phyloP scores from a whole-genome alignment of 345 rosid genomes.

The Euclidium syriacum region DNA sequence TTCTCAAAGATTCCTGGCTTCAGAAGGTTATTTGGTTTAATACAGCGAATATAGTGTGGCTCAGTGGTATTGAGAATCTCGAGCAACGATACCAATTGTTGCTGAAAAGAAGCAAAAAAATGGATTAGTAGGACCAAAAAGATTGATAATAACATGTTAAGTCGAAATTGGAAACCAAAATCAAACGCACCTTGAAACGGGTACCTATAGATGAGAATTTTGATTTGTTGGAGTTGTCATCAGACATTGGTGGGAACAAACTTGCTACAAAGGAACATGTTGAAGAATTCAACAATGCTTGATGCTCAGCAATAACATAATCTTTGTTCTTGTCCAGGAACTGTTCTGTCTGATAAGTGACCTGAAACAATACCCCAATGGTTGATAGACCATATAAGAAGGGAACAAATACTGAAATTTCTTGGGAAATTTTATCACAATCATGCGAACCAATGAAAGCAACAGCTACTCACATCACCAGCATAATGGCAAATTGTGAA shows the following conservation, averaged over 20 bases:
- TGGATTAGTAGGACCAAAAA: slow-evolving; percentile 2
- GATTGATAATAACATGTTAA: not conserved
- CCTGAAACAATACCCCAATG: slow-evolving; percentile 50
- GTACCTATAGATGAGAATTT: slow-evolving; percentile 98
- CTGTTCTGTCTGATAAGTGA: slow-evolving; percentile 93
- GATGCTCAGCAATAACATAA: slow-evolving; percentile 98
- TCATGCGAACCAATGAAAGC: slow-evolving; percentile 19
- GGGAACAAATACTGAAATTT: slow-evolving; percentile 2
- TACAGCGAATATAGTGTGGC: slow-evolving; percentile 99
- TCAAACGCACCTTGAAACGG: slow-evolving; percentile 77
- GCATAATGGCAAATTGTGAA: slow-evolving; percentile 98
- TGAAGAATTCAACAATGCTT: slow-evolving; percentile 86
- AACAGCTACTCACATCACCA: slow-evolving; percentile 77
- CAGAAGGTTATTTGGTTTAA: slow-evolving; percentile 95
- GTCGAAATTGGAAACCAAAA: slow-evolving; percentile 1
- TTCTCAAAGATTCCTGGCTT: slow-evolving; percentile 96
- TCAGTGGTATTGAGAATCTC: slow-evolving; percentile 93
- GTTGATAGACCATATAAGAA: slow-evolving; percentile 12
- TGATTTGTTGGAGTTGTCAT: slow-evolving; percentile 82
- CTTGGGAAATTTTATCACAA: slow-evolving; percentile 4
- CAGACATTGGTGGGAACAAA: slow-evolving; percentile 73
- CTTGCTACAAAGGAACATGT: slow-evolving; percentile 79
- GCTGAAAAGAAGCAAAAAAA: slow-evolving; percentile 48
- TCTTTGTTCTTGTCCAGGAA: slow-evolving; percentile 99
- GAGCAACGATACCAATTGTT: slow-evolving; percentile 84